These are phyloP conservation scores for Cyberlindnera xishuangbannaensis DNA, from an alignment of 805 yeast species.

Conservation along the genomic window DNA sequence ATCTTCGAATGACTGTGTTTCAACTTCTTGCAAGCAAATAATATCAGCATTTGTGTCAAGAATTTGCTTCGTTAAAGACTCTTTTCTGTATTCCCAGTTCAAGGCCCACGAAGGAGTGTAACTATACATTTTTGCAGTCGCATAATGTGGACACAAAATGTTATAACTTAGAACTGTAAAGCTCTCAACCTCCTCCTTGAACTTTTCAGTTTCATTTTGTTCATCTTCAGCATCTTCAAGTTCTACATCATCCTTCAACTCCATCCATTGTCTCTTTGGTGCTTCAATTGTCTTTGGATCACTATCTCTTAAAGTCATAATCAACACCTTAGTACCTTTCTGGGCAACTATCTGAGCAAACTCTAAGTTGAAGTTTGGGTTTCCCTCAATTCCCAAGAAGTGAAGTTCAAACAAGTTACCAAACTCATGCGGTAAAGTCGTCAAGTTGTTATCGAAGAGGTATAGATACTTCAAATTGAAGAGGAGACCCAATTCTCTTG, in stretches of 20 bases:
- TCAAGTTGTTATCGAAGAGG: slow-evolving; percentile 79
- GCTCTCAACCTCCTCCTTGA: slow-evolving; percentile 32
- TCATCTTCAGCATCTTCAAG: slow-evolving; percentile 27
- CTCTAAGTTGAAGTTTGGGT: slow-evolving; percentile 60
- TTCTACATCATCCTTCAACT: slow-evolving; percentile 74
- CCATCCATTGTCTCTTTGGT: slow-evolving; percentile 77
- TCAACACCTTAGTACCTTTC: slow-evolving; percentile 79
- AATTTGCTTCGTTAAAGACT: slow-evolving; percentile 69
- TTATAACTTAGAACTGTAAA: slow-evolving; percentile 86
- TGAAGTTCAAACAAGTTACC: slow-evolving; percentile 81
- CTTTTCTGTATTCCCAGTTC: slow-evolving; percentile 85
- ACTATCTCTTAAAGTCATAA: slow-evolving; percentile 75
- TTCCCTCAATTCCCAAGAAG: slow-evolving; percentile 91
- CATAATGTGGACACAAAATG: slow-evolving; percentile 92
- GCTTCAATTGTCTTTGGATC: slow-evolving; percentile 65
- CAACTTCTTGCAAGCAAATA: slow-evolving; percentile 93
- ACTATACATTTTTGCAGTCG: slow-evolving; percentile 85
- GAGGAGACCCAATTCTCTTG: slow-evolving; percentile 78
- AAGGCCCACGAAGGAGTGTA: slow-evolving; percentile 98
- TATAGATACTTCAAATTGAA: slow-evolving; percentile 76
- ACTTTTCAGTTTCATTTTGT: no score
- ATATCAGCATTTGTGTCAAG: slow-evolving; percentile 63
- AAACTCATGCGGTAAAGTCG: slow-evolving; percentile 73
- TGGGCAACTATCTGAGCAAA: slow-evolving; percentile 65
- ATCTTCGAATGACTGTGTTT: slow-evolving; percentile 77